These are phyloP conservation scores for Metarhizium robertsii DNA, from an alignment of 2,329 filamentous ascomycete genomes.

Conservation along the genomic window DNA sequence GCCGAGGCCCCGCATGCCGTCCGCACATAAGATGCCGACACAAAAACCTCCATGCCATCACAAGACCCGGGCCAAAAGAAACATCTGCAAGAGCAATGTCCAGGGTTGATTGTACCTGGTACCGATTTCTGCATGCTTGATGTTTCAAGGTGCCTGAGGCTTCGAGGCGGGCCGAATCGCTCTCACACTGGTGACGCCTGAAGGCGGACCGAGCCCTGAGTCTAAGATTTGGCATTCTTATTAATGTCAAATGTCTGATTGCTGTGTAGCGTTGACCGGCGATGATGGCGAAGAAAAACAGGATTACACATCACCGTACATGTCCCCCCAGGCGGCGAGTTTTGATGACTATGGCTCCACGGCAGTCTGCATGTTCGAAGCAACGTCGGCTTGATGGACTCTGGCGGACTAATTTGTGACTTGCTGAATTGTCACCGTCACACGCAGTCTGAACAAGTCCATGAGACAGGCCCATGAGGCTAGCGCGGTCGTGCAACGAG, in stretches of 20 bases:
- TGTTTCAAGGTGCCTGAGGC: not conserved
- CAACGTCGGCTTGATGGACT: not conserved
- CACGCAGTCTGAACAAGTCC: not conserved
- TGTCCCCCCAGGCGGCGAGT: not conserved
- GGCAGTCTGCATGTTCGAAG: not conserved
- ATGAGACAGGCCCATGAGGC: not conserved
- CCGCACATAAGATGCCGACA: not conserved
- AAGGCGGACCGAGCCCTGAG: not conserved
- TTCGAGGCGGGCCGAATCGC: not conserved
- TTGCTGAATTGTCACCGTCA: not conserved
- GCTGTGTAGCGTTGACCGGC: not conserved
- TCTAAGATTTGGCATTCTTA: not conserved
- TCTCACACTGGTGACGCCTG: not conserved
- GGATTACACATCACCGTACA: not conserved
- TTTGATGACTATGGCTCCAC: not conserved
- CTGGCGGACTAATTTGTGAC: not conserved
- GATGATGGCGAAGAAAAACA: not conserved
- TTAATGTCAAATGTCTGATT: not conserved
- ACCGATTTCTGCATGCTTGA: not conserved
- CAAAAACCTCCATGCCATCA: not conserved
- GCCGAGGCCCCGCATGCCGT: not conserved
- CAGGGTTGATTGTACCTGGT: not conserved
- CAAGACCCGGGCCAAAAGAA: not conserved
- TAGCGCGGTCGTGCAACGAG: not conserved
- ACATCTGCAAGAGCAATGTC: not conserved